phyloP scores from a whole-genome alignment of 176 grass and related monocot species.

The Cenchrus fungigraminus region DNA sequence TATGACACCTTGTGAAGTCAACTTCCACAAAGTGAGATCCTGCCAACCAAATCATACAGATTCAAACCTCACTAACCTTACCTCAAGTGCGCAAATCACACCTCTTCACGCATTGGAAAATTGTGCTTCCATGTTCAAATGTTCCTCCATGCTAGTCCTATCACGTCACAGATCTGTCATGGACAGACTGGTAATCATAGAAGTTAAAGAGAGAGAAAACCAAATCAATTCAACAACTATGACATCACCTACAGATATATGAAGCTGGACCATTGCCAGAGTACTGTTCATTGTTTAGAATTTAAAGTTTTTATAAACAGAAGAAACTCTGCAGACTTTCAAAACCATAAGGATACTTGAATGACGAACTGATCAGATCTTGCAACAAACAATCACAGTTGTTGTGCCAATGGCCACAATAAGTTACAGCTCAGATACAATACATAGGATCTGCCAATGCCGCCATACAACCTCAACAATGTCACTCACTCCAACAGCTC shows the following conservation, averaged over 20 bases:
- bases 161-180: background rate
- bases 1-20: background rate
- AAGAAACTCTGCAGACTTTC: background rate
- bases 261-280: background rate
- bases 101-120: background rate
- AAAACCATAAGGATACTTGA: background rate
- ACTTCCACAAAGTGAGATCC: slow-evolving; percentile 10
- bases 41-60: slow-evolving; percentile 14
- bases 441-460: slow-evolving; percentile 33
- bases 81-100: background rate
- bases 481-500: slow-evolving; percentile 40
- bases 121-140: background rate
- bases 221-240: background rate
- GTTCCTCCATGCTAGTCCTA: background rate
- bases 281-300: no score
- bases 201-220: background rate
- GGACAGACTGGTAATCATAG: background rate
- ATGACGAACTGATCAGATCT: background rate
- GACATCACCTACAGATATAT: background rate
- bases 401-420: slow-evolving; percentile 32
- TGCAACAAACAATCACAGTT: slow-evolving; percentile 19
- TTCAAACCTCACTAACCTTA: background rate
- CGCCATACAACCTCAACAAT: slow-evolving; percentile 36
- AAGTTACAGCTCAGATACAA: slow-evolving; percentile 44
- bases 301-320: background rate